A percentile compares a stretch with the other conserved stretches of the same genome.
Evolutionary conservation across 140 eudicot genomes (phyloP).

Genomic region (Anethum foeniculum): DNA sequence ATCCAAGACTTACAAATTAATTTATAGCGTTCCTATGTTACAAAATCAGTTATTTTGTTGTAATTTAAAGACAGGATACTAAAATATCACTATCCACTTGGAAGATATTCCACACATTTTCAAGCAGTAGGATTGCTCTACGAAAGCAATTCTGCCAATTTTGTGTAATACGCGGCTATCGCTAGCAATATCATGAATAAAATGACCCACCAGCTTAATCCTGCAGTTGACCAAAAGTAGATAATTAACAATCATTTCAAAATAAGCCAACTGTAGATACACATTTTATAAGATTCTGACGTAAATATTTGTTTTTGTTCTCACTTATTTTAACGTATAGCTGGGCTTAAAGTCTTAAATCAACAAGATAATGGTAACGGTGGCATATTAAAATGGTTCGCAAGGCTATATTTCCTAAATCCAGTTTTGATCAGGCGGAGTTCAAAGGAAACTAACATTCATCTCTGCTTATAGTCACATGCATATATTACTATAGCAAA

Average conservation of each 20-base stretch:
- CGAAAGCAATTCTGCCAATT: not conserved
- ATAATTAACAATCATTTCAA: not conserved
- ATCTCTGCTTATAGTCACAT: not conserved
- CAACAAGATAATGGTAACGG: not conserved
- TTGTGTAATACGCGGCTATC: slow-evolving; percentile 2
- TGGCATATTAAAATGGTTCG: not conserved
- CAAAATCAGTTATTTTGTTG: not conserved
- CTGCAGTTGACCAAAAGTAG: not conserved
- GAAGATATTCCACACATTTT: not conserved
- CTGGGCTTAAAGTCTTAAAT: not conserved
- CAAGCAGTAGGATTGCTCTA: not conserved
- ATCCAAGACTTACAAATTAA: not conserved
- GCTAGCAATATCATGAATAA: not conserved
- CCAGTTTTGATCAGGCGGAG: not conserved
- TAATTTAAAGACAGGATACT: not conserved
- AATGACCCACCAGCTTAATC: slow-evolving; percentile 12
- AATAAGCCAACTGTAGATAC: not conserved
- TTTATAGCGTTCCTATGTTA: not conserved
- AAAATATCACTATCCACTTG: not conserved
- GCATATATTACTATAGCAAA: not conserved
- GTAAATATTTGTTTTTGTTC: not conserved
- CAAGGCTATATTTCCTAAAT: not conserved
- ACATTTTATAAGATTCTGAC: not conserved
- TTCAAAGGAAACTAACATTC: not conserved
- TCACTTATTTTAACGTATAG: not conserved